Evolutionary conservation across 768 basidiomycete genomes (phyloP).

Genomic region (Sarcomyxa edulis): DNA sequence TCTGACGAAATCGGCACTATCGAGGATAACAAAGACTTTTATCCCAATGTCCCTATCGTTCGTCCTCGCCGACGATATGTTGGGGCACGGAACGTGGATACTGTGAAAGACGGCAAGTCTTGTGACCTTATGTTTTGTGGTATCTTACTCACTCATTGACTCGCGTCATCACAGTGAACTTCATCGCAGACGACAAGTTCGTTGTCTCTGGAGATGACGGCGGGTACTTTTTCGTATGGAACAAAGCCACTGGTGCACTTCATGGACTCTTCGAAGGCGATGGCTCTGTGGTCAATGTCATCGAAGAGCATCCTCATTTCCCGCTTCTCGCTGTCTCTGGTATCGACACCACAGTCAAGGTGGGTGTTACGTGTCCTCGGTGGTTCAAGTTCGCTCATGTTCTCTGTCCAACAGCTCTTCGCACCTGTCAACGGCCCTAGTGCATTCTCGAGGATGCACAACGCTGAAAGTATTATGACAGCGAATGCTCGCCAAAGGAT

Average conservation of each 20-base stretch:
- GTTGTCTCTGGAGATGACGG: slow-evolving; percentile 85
- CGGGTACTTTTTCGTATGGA: slow-evolving; percentile 85
- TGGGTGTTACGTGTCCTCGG: slow-evolving; percentile 19
- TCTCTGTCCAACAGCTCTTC: slow-evolving; percentile 47
- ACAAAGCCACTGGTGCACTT: slow-evolving; percentile 57
- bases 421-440: slow-evolving; percentile 46
- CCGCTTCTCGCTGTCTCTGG: slow-evolving; percentile 85
- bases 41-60: slow-evolving; percentile 44
- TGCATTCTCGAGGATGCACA: slow-evolving; percentile 47
- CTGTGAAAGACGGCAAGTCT: slow-evolving; percentile 78
- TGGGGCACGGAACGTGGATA: slow-evolving; percentile 76
- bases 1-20: slow-evolving; percentile 19
- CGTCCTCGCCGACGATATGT: slow-evolving; percentile 57
- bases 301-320: slow-evolving; percentile 77
- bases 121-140: neutral
- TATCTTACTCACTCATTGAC: slow-evolving; percentile 1
- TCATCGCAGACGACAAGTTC: slow-evolving; percentile 70
- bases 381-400: slow-evolving; percentile 4
- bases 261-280: slow-evolving; percentile 85
- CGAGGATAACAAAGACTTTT: slow-evolving; percentile 16
- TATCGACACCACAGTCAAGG: slow-evolving; percentile 84
- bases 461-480: slow-evolving; percentile 48
- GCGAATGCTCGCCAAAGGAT: neutral
- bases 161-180: slow-evolving; percentile 55
- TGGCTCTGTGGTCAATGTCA: slow-evolving; percentile 73